Conservation (phyloP, 345 rosid species). For the Clarkia xantiana region DNA sequence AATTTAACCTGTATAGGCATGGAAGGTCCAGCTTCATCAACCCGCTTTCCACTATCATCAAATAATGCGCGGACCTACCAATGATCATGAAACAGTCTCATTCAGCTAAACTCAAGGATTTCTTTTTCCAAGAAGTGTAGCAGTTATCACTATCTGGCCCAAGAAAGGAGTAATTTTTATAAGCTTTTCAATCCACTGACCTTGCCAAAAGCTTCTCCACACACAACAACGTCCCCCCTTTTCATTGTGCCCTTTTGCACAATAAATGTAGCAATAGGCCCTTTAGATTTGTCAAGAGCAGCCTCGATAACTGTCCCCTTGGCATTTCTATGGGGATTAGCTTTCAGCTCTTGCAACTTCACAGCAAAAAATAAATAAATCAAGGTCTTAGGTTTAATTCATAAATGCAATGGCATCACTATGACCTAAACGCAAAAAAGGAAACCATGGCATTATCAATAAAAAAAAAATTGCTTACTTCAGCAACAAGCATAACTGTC, state of each 20-base stretch:
- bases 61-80: slow-evolving; percentile 82
- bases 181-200: slow-evolving; percentile 23
- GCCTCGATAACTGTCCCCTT: slow-evolving; percentile 94
- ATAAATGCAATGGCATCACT: not conserved
- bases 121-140: too few relatives aligned
- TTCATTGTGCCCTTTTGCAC: slow-evolving; percentile 90
- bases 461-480: slow-evolving; percentile 43
- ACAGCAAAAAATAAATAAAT: slow-evolving; percentile 19
- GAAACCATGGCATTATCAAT: not conserved
- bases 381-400: slow-evolving; percentile 4
- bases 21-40: slow-evolving; percentile 91
- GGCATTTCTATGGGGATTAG: slow-evolving; percentile 91
- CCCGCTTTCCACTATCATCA: slow-evolving; percentile 62
- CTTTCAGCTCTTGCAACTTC: slow-evolving; percentile 92
- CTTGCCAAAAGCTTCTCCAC: slow-evolving; percentile 98
- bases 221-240: slow-evolving; percentile 81
- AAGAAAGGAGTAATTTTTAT: too few relatives aligned
- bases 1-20: slow-evolving; percentile 72
- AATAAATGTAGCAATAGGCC: slow-evolving; percentile 79
- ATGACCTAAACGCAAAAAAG: not conserved
- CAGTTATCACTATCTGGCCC: too few relatives aligned
- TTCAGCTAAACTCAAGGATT: slow-evolving; percentile 1
- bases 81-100: slow-evolving; percentile 2
- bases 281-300: slow-evolving; percentile 85
- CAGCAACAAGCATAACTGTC: slow-evolving; percentile 95